A percentile compares a stretch with the other conserved stretches of the same genome.
phyloP scores from a whole-genome alignment of 345 rosid genomes.

The Euphorbia peplus region DNA sequence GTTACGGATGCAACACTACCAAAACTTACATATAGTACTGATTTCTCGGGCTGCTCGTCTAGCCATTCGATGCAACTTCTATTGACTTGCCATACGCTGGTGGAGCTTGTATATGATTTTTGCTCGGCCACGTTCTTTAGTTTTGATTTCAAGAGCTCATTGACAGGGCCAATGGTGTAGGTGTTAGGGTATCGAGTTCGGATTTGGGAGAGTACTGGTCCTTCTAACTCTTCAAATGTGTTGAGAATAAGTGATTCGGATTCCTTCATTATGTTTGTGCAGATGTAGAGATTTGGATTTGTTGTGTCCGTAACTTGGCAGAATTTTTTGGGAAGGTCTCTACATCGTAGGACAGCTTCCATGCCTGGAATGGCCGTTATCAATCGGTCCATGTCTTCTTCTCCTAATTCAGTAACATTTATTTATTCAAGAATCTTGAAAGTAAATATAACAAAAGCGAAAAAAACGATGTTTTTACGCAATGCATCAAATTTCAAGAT shows the following conservation, averaged over 20 bases:
- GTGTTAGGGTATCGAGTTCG: too few species aligned
- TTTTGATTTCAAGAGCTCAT: conserved; percentile 33
- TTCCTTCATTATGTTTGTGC: conserved; percentile 24
- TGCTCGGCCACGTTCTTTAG: neutral
- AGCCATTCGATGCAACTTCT: conserved; percentile 44
- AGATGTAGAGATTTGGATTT: conserved; percentile 6
- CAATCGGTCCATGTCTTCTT: conserved; percentile 2
- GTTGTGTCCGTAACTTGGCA: conserved; percentile 30
- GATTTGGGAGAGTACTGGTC: conserved; percentile 37
- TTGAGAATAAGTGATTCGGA: conserved; percentile 51
- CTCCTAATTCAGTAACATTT: conserved; percentile 19
- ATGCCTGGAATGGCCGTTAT: conserved; percentile 22
- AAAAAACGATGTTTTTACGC: too few species aligned
- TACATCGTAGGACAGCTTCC: conserved; percentile 38
- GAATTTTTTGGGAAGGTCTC: conserved; percentile 47
- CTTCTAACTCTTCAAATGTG: conserved; percentile 63
- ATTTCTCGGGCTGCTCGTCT: conserved; percentile 32
- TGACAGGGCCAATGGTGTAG: conserved; percentile 49
- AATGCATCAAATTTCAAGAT: too few species aligned
- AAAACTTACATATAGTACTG: conserved; percentile 47
- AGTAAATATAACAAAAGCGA: too few species aligned
- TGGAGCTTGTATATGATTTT: conserved; percentile 4
- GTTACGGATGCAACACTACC: conserved; percentile 32
- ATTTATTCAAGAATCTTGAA: too few species aligned
- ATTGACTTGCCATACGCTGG: conserved; percentile 38